These are phyloP conservation scores for Termitomyces sp. DNA, from an alignment of 768 basidiomycete species.

Conservation along the genomic window DNA sequence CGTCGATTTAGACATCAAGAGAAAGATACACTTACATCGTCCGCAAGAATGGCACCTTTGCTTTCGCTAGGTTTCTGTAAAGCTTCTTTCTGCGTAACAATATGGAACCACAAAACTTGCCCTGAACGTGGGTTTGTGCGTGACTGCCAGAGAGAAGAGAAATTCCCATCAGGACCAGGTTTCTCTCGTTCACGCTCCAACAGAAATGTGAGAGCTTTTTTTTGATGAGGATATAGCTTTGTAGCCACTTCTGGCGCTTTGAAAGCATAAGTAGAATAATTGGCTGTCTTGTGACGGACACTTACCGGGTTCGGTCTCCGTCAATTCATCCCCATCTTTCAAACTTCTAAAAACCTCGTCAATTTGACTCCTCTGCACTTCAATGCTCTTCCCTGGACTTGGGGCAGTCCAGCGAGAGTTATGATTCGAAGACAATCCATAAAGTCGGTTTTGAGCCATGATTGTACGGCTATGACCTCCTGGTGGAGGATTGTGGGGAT, in stretches of 20 bases:
- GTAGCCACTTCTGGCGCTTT: slow-evolving; percentile 73
- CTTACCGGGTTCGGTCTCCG: slow-evolving; percentile 82
- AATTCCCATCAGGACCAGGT: slow-evolving; percentile 47
- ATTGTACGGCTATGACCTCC: slow-evolving; percentile 50
- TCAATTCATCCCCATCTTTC: slow-evolving; percentile 80
- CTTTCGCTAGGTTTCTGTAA: slow-evolving; percentile 61
- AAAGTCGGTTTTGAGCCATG: slow-evolving; percentile 34
- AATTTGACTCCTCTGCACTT: slow-evolving; percentile 88
- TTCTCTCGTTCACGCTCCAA: slow-evolving; percentile 80
- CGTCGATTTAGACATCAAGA: not conserved
- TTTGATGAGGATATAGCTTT: slow-evolving; percentile 92
- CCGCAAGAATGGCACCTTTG: slow-evolving; percentile 90
- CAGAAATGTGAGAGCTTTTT: slow-evolving; percentile 94
- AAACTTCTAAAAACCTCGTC: slow-evolving; percentile 91
- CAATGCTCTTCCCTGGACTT: slow-evolving; percentile 68
- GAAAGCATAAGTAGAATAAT: not conserved
- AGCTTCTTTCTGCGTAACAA: slow-evolving; percentile 78
- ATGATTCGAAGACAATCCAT: slow-evolving; percentile 24
- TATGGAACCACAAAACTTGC: slow-evolving; percentile 61
- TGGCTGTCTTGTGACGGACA: not conserved
- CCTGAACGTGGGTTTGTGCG: slow-evolving; percentile 43
- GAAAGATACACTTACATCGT: slow-evolving; percentile 66
- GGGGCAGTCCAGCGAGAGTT: slow-evolving; percentile 53
- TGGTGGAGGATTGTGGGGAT: slow-evolving; percentile 83
- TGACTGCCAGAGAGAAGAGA: slow-evolving; percentile 68